Percentiles rank a stretch among this genome's conserved stretches.
phyloP scores from a whole-genome alignment of 306 rosid species.

The Quercus dentata region DNA sequence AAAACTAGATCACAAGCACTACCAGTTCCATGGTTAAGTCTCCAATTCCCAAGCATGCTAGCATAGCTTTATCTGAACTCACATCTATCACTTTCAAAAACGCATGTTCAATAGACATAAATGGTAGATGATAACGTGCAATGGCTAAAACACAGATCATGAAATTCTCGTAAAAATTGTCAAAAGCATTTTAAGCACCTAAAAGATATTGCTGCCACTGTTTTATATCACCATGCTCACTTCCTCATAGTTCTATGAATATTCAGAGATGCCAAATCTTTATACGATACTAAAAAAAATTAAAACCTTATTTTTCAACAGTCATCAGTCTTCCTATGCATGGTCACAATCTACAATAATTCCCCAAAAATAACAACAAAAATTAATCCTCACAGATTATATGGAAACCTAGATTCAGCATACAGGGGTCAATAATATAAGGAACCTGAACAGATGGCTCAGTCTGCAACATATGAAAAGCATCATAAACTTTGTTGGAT shows the following conservation, averaged over 20 bases:
- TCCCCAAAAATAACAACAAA: not conserved
- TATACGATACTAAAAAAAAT: not conserved
- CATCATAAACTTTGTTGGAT: constrained; percentile 45
- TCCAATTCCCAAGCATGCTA: not conserved
- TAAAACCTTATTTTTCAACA: not conserved
- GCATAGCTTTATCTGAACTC: too few relatives aligned
- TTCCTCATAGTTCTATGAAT: not conserved
- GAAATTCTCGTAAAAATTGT: not conserved
- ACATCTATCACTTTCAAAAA: too few relatives aligned
- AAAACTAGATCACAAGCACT: too few relatives aligned
- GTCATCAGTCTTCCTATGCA: not conserved
- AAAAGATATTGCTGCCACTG: not conserved
- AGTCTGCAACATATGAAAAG: constrained; percentile 63
- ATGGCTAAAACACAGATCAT: not conserved
- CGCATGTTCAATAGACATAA: not conserved
- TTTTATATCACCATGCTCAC: not conserved
- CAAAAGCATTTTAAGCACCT: not conserved
- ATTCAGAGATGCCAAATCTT: not conserved
- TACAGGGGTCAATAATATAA: not conserved
- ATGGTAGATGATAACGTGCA: not conserved
- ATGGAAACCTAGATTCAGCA: not conserved
- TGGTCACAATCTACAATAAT: not conserved
- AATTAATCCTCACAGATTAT: not conserved
- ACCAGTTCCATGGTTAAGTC: not conserved
- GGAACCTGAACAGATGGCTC: constrained; percentile 72